These are phyloP conservation scores for Linnemannia exigua DNA, from an alignment of 192 early-diverging fungal species.

Conservation along the genomic window DNA sequence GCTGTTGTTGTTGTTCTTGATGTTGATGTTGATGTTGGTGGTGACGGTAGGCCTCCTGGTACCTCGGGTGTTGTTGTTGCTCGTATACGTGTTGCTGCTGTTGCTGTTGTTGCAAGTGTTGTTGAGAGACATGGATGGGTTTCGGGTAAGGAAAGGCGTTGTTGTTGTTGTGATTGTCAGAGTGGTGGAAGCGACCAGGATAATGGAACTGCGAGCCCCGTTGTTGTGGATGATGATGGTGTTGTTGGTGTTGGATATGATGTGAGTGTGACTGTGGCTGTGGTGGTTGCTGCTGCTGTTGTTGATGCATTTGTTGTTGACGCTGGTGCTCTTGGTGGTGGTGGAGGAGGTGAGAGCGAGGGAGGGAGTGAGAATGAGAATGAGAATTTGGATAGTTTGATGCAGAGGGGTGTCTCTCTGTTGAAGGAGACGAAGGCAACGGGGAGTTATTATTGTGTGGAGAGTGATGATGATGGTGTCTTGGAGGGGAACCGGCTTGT, in stretches of 20 bases:
- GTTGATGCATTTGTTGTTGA: not conserved
- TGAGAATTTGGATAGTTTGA: not conserved
- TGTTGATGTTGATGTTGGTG: not conserved
- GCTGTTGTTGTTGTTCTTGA: not conserved
- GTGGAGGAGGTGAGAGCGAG: no score
- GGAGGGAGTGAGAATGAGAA: not conserved
- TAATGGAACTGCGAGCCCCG: not conserved
- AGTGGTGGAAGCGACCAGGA: not conserved
- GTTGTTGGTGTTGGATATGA: not conserved
- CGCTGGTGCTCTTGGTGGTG: conserved; percentile 7
- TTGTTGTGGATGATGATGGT: conserved; percentile 1
- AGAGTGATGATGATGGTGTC: not conserved
- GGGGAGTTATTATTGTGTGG: not conserved
- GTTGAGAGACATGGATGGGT: not conserved
- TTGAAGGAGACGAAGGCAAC: not conserved
- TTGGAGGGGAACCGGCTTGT: conserved; percentile 4
- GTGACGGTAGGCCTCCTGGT: not conserved
- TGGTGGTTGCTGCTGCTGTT: conserved; percentile 11
- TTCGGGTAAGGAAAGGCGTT: not conserved
- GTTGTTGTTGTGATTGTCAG: not conserved
- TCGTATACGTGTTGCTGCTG: conserved; percentile 5
- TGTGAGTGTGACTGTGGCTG: conserved; percentile 5
- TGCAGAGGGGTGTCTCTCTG: not conserved
- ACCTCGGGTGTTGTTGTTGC: conserved; percentile 4
- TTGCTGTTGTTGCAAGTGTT: not conserved